Percentiles rank a stretch among this genome's conserved stretches.
phyloP scores from a whole-genome alignment of 1,284 basidiomycete genomes.

The Crucibulum cyathiforme region DNA sequence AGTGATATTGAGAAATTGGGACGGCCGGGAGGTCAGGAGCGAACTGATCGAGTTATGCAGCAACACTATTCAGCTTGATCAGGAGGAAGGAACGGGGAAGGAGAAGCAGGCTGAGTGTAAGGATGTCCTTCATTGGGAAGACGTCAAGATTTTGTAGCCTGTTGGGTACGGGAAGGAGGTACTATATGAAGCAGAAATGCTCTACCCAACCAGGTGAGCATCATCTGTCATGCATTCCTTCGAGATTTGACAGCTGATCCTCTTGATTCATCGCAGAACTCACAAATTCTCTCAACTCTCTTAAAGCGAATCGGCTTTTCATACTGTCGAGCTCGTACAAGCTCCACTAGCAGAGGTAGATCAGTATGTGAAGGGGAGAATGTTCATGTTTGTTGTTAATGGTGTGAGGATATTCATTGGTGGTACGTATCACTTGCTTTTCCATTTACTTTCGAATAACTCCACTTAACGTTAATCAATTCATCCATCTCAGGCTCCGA shows the following conservation, averaged over 20 bases:
- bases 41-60: conserved; percentile 32
- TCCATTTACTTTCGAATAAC: too few species aligned
- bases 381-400: too few species aligned
- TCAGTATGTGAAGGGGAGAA: too few species aligned
- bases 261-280: conserved; percentile 42
- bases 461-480: too few species aligned
- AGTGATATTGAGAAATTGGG: conserved; percentile 19
- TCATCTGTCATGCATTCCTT: conserved; percentile 1
- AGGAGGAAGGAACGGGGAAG: conserved; percentile 24
- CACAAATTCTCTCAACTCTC: conserved; percentile 51
- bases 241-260: not conserved
- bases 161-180: conserved; percentile 77
- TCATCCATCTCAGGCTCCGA: too few species aligned
- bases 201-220: conserved; percentile 51
- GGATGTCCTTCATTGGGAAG: conserved; percentile 48
- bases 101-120: too few species aligned
- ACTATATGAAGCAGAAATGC: conserved; percentile 67
- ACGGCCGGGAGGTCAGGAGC: not conserved
- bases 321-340: conserved; percentile 74
- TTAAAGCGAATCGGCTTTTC: conserved; percentile 74
- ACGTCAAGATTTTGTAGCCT: conserved; percentile 81
- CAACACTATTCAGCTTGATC: conserved; percentile 11
- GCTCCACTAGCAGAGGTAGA: conserved; percentile 63
- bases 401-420: too few species aligned
- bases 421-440: too few species aligned